Percentiles rank a stretch among this genome's conserved stretches.
Conservation (phyloP, 352 stramenopile species). For the Globisporangium apiculatum region DNA sequence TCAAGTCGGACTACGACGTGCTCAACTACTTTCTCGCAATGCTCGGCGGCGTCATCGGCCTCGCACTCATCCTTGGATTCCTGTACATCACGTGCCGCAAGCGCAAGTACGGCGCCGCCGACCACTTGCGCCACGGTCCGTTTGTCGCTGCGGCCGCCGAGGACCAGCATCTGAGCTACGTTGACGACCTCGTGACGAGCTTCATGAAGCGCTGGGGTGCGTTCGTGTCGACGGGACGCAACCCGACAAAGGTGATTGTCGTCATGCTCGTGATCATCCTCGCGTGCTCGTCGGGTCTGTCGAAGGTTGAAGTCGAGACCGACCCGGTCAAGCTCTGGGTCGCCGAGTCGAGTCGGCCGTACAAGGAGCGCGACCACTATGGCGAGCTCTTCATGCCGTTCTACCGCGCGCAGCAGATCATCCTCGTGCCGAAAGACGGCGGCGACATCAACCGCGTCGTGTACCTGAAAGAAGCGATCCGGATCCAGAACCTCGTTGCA, state of each 20-base stretch:
- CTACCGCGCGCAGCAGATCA: conserved; percentile 46
- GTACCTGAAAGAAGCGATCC: conserved; percentile 44
- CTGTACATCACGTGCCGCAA: conserved; percentile 28
- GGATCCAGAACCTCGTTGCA: conserved; percentile 29
- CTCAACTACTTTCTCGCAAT: conserved; percentile 53
- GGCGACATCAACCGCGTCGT: conserved; percentile 25
- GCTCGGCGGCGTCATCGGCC: conserved; percentile 34
- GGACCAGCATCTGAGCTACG: conserved; percentile 16
- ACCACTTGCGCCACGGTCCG: conserved; percentile 17
- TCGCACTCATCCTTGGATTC: conserved; percentile 34
- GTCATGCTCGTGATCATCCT: conserved; percentile 17
- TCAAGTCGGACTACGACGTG: conserved; percentile 25
- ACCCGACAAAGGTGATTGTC: conserved; percentile 16
- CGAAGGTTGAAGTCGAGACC: conserved; percentile 30
- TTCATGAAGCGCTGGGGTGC: conserved; percentile 32
- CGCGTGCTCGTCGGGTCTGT: conserved; percentile 18
- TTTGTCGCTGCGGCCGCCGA: conserved; percentile 15
- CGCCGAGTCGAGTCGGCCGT: conserved; percentile 29
- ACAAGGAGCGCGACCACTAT: conserved; percentile 34
- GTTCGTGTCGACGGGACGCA: conserved; percentile 22
- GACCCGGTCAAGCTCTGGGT: conserved; percentile 55
- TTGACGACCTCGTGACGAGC: conserved; percentile 21
- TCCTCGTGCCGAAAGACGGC: conserved; percentile 48
- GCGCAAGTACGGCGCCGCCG: conserved; percentile 16
- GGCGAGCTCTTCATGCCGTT: conserved; percentile 48